Percentiles rank a stretch among this genome's conserved stretches.
These are phyloP conservation scores for Daldinia loculata DNA, from an alignment of 495 filamentous ascomycete species.

Conservation along the genomic window DNA sequence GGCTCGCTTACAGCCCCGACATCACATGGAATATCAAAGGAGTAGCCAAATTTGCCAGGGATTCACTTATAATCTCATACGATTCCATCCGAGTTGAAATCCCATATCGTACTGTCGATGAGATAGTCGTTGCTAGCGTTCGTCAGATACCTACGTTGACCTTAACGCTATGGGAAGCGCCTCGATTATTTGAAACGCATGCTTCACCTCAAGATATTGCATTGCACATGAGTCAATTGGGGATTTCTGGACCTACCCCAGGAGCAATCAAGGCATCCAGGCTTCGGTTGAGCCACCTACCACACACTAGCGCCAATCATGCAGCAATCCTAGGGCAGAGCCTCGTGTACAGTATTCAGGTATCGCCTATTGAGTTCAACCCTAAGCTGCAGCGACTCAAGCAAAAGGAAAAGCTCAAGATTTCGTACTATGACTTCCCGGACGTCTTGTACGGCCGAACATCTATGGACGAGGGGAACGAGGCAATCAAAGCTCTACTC, in stretches of 20 bases:
- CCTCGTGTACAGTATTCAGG: constrained; percentile 38
- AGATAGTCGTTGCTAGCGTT: constrained; percentile 27
- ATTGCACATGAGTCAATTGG: constrained; percentile 4
- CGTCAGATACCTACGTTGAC: constrained; percentile 25
- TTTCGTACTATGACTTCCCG: constrained; percentile 40
- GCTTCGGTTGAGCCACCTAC: constrained; percentile 33
- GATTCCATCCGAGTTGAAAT: constrained; percentile 36
- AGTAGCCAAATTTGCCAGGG: constrained; percentile 55
- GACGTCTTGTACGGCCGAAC: constrained; percentile 1
- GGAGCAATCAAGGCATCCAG: constrained; percentile 1
- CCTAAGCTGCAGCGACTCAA: constrained; percentile 34
- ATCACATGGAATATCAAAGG: constrained; percentile 48
- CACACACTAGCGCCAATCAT: constrained; percentile 29
- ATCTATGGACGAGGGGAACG: constrained; percentile 32
- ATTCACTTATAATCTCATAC: constrained; percentile 48
- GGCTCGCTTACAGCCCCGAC: constrained; percentile 58
- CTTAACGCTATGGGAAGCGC: constrained; percentile 42
- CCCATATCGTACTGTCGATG: constrained; percentile 39
- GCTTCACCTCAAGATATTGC: neutral
- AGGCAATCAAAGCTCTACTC: constrained; percentile 34
- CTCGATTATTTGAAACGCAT: constrained; percentile 25
- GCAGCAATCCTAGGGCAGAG: constrained; percentile 40
- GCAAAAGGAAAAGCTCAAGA: constrained; percentile 36
- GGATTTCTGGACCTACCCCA: neutral
- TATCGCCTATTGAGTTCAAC: constrained; percentile 34